Conservation (phyloP, 2,329 filamentous ascomycete genomes). For the Arthrinium puccinioides region DNA sequence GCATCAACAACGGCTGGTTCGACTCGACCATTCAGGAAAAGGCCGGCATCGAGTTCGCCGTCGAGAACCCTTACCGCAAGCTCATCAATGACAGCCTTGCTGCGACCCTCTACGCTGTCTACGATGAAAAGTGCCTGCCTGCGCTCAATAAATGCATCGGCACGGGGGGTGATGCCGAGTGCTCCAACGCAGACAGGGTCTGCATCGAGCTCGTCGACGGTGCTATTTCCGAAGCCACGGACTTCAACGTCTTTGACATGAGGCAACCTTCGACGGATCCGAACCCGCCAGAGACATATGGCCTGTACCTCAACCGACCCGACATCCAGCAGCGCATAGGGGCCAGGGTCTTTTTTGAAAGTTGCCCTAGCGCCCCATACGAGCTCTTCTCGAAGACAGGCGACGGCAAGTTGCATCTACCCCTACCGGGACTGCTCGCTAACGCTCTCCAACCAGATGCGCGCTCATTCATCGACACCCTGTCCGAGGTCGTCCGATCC, state of each 20-base stretch:
- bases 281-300: conserved; percentile 16
- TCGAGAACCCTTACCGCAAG: conserved; percentile 28
- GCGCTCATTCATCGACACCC: conserved; percentile 34
- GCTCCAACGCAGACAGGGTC: conserved; percentile 21
- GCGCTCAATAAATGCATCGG: conserved; percentile 27
- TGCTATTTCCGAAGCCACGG: conserved; percentile 16
- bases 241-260: conserved; percentile 21
- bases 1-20: conserved; percentile 26
- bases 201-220: conserved; percentile 30
- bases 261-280: conserved; percentile 15
- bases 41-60: conserved; percentile 21
- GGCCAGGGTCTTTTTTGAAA: conserved; percentile 10
- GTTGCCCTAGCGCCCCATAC: conserved; percentile 8
- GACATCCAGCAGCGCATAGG: conserved; percentile 17
- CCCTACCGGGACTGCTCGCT: conserved; percentile 1
- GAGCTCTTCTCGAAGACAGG: conserved; percentile 3
- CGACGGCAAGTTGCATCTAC: conserved; percentile 5
- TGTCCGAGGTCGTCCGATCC: conserved; percentile 37
- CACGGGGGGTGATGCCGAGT: conserved; percentile 21
- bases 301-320: conserved; percentile 12
- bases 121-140: conserved; percentile 27
- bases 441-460: conserved; percentile 19
- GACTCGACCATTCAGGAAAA: conserved; percentile 14
- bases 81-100: conserved; percentile 28
- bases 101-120: conserved; percentile 22